These are phyloP conservation scores for Teratosphaeria destructans DNA, from an alignment of 2,329 filamentous ascomycete genomes.

Conservation along the genomic window DNA sequence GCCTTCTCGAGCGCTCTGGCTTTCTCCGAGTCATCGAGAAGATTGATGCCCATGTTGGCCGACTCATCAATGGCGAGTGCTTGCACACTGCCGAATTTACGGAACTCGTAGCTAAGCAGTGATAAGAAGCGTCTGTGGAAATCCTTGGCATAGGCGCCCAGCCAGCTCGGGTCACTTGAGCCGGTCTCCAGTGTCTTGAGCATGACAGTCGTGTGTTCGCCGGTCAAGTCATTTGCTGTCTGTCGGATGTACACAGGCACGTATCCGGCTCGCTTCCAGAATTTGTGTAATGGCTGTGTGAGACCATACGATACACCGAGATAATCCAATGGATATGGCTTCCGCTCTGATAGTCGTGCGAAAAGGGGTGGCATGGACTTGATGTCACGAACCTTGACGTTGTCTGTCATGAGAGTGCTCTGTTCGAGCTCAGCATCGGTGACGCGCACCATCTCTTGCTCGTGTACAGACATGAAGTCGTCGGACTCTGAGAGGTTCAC, in stretches of 20 bases:
- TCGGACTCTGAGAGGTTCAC: constrained; percentile 68
- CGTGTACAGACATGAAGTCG: constrained; percentile 31
- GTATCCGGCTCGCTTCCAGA: constrained; percentile 87
- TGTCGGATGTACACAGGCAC: constrained; percentile 87
- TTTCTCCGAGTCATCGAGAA: constrained; percentile 44
- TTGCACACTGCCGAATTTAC: constrained; percentile 63
- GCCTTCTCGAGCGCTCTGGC: constrained; percentile 54
- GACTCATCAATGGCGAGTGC: constrained; percentile 84
- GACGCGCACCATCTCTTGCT: constrained; percentile 57
- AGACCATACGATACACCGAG: constrained; percentile 91
- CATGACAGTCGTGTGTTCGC: constrained; percentile 98
- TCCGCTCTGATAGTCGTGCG: constrained; percentile 72
- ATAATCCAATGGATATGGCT: constrained; percentile 75
- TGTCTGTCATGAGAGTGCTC: constrained; percentile 68
- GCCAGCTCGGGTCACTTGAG: constrained; percentile 66
- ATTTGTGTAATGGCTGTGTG: constrained; percentile 78
- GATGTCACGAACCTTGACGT: constrained; percentile 83
- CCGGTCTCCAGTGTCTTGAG: constrained; percentile 59
- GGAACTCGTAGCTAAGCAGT: constrained; percentile 86
- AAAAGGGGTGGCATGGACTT: constrained; percentile 89
- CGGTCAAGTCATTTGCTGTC: constrained; percentile 90
- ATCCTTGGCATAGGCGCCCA: constrained; percentile 81
- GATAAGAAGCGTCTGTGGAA: constrained; percentile 91
- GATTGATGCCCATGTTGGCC: constrained; percentile 58
- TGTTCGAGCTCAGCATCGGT: constrained; percentile 73